Conservation (phyloP, 2,329 filamentous ascomycete species). For the Arachnomyces sp. region DNA sequence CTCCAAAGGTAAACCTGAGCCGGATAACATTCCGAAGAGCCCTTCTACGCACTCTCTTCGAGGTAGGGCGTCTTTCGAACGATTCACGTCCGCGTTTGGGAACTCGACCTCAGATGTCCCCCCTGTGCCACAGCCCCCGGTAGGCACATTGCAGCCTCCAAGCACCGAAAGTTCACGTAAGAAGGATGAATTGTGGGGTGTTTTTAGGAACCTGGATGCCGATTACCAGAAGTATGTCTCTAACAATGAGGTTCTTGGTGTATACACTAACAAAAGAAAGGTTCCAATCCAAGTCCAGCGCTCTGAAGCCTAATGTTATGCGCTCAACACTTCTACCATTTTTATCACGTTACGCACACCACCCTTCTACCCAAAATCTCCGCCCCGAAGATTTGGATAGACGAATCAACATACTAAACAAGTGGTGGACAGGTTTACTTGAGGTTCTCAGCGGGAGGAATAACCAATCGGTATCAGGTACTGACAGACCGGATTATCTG, state of each 20-base stretch:
- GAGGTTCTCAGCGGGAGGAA: constrained; percentile 71
- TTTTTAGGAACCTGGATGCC: constrained; percentile 59
- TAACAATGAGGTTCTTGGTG: constrained; percentile 4
- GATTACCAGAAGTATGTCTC: constrained; percentile 55
- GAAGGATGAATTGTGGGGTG: constrained; percentile 61
- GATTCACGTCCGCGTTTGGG: constrained; percentile 33
- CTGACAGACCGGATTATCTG: constrained; percentile 72
- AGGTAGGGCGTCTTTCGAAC: constrained; percentile 39
- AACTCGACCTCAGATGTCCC: constrained; percentile 40
- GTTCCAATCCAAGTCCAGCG: constrained; percentile 64
- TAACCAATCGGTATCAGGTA: constrained; percentile 68
- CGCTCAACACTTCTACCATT: constrained; percentile 68
- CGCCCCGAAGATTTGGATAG: constrained; percentile 74
- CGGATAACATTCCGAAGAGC: constrained; percentile 27
- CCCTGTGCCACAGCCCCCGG: constrained; percentile 37
- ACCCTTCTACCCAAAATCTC: constrained; percentile 58
- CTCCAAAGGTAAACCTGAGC: constrained; percentile 28
- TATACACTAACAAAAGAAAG: constrained; percentile 23
- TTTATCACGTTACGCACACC: constrained; percentile 58
- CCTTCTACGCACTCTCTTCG: constrained; percentile 34
- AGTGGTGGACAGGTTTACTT: constrained; percentile 79
- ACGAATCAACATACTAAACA: constrained; percentile 69
- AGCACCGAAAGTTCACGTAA: constrained; percentile 40
- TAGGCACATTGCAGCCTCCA: constrained; percentile 21
- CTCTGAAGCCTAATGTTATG: constrained; percentile 67